These are phyloP conservation scores for Termitomyces heimii DNA, from an alignment of 768 basidiomycete genomes.

Conservation along the genomic window DNA sequence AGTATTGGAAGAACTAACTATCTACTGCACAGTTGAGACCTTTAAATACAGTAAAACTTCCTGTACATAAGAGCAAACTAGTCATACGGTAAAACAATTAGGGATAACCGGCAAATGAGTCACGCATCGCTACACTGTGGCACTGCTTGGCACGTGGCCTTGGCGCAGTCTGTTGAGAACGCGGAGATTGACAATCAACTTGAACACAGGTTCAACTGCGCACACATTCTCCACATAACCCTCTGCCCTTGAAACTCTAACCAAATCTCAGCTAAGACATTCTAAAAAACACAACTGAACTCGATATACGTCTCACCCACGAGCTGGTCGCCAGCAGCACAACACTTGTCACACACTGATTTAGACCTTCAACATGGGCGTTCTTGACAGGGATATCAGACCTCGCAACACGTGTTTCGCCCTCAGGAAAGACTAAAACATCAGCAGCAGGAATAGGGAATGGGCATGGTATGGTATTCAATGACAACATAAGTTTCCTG, in stretches of 20 bases:
- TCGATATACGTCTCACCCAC: neutral
- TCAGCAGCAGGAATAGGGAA: conserved; percentile 53
- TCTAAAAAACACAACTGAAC: neutral
- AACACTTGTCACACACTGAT: neutral
- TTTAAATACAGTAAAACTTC: no score
- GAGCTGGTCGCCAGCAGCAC: neutral
- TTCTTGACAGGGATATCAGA: conserved; percentile 54
- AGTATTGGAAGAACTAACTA: no score
- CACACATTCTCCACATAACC: neutral
- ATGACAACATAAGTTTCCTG: conserved; percentile 63
- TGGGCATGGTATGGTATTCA: conserved; percentile 54
- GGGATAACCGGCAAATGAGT: no score
- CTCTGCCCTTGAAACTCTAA: neutral
- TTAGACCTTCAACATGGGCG: conserved; percentile 33
- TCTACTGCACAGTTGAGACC: no score
- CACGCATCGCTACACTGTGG: no score
- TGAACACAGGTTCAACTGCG: neutral
- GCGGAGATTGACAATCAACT: conserved; percentile 3
- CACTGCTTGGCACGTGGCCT: conserved; percentile 2
- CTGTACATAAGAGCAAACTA: no score
- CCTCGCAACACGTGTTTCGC: conserved; percentile 38
- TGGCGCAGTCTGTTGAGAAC: neutral
- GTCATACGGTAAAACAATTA: no score
- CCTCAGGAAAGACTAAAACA: conserved; percentile 33
- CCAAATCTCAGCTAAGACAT: neutral